Evolutionary conservation across 2,329 filamentous ascomycete genomes (phyloP), one percentile per base, ranked within the genome.

Genomic region (Cercospora sp.): DNA sequence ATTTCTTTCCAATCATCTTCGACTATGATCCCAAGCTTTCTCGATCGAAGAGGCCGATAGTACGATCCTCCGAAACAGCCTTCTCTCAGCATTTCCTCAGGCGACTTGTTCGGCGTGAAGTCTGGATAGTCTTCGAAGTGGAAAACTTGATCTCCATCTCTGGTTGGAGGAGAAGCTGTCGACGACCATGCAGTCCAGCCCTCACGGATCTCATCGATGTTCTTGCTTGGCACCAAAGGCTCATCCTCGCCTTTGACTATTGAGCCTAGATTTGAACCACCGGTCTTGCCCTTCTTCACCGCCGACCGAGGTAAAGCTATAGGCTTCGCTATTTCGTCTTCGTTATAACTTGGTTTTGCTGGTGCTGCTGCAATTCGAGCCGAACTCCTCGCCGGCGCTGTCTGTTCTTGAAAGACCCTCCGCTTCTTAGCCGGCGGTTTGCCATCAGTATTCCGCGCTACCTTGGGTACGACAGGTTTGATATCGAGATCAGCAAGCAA

Each of bases 101-200:
- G 85, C 1, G 83, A 83, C 70, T 86, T 86, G 73, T 87, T 87
- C 2, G 85, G 85, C 1, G 75, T 79, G 73, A 87, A 87, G 28
- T 70, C 70, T 0, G 81, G 81, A 66, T 82, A 79, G 60, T 74
- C 73, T 4, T 67, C 69, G 74, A 87, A 86, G 69, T 83, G 82
- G 67, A 85, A 84, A 75, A 79, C 6, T 79, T 81, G 64, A 30
- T 36, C n/a, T 76, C 75, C 74, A 64, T 83, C 80, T 31, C 83
- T 78, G 0, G 78, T 80, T 0, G 84, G 84, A 3, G 76, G 67
- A 0, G 77, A 61, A 3, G 80, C 83, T 0, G 72, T 68, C 1
- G 81, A 72, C 4, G 74, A 77, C 84, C 84, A 86, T 1, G 76
- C 74, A 13, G 79, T 79, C 83, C 83, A 85, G 45, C 77, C 76